Conservation (phyloP, 805 yeast genomes). For the Ogataea methanolica region DNA sequence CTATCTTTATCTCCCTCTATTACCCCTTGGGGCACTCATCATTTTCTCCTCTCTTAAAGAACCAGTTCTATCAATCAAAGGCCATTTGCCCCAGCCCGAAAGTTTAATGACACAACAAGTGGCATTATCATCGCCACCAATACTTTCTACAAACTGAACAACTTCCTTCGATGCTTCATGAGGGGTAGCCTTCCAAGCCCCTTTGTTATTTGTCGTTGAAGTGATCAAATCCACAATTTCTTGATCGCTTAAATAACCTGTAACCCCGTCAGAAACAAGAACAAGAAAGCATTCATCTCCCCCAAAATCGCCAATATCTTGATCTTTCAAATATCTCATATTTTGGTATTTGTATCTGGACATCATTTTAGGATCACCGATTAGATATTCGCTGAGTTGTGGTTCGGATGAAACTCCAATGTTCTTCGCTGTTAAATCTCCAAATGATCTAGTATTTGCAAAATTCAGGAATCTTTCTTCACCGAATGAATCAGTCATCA, state of each 20-base stretch:
- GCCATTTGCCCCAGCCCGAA: constrained; percentile 95
- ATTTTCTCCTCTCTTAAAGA: constrained; percentile 65
- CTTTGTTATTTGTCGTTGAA: constrained; percentile 57
- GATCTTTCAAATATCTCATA: constrained; percentile 12
- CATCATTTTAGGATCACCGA: constrained; percentile 55
- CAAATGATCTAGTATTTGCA: constrained; percentile 93
- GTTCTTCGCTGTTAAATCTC: constrained; percentile 76
- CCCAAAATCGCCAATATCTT: constrained; percentile 43
- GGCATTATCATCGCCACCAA: constrained; percentile 96
- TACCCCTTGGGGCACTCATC: constrained; percentile 23
- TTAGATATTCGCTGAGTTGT: constrained; percentile 62
- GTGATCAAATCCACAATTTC: constrained; percentile 85
- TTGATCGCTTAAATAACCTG: constrained; percentile 78
- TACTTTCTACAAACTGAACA: constrained; percentile 72
- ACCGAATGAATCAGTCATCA: constrained; percentile 88
- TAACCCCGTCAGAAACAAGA: constrained; percentile 82
- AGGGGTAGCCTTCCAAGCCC: constrained; percentile 72
- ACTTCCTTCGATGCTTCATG: constrained; percentile 84
- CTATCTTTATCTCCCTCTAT: constrained; percentile 2
- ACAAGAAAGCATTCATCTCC: constrained; percentile 88
- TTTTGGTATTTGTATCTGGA: constrained; percentile 24
- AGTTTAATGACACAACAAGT: constrained; percentile 79
- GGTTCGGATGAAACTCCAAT: constrained; percentile 93
- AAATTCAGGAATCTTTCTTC: constrained; percentile 74
- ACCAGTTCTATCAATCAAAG: constrained; percentile 78